Percentiles rank a stretch among this genome's conserved stretches.
Evolutionary conservation across 495 filamentous ascomycete genomes (phyloP).

Genomic region (Podospora fimiseda): DNA sequence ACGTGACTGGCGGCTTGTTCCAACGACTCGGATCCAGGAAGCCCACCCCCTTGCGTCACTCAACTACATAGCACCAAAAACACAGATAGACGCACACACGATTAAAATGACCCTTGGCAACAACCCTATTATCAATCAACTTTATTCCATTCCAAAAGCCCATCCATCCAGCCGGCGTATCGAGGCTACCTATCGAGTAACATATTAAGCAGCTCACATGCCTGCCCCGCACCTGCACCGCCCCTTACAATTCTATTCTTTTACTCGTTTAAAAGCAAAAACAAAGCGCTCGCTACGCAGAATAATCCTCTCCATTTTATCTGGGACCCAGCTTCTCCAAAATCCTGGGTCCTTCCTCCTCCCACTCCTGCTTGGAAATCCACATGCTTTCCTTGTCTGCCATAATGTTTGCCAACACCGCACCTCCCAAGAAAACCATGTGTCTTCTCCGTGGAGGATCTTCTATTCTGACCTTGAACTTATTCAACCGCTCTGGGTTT

Average conservation of each 20-base stretch:
- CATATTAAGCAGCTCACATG: background rate
- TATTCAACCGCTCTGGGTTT: constrained; percentile 86
- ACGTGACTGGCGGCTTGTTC: no score
- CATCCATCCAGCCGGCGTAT: background rate
- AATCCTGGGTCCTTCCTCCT: constrained; percentile 80
- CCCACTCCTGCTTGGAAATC: constrained; percentile 95
- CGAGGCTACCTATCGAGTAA: background rate
- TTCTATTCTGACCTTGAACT: constrained; percentile 99
- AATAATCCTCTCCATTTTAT: constrained; percentile 23
- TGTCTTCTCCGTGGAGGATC: constrained; percentile 92
- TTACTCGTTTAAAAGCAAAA: constrained; percentile 12
- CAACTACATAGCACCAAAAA: no score
- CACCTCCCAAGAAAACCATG: constrained; percentile 98
- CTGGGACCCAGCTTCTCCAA: constrained; percentile 89
- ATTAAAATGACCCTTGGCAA: no score
- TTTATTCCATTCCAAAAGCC: background rate
- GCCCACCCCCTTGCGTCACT: no score
- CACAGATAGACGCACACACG: no score
- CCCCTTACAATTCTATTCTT: no score
- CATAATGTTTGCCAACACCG: constrained; percentile 97
- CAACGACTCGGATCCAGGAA: no score
- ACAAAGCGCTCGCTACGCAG: constrained; percentile 10
- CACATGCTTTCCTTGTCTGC: constrained; percentile 98
- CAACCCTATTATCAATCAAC: no score
- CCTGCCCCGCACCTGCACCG: background rate